Evolutionary conservation across 2,329 filamentous ascomycete species (phyloP).

Genomic region (Penicillium olsonii): DNA sequence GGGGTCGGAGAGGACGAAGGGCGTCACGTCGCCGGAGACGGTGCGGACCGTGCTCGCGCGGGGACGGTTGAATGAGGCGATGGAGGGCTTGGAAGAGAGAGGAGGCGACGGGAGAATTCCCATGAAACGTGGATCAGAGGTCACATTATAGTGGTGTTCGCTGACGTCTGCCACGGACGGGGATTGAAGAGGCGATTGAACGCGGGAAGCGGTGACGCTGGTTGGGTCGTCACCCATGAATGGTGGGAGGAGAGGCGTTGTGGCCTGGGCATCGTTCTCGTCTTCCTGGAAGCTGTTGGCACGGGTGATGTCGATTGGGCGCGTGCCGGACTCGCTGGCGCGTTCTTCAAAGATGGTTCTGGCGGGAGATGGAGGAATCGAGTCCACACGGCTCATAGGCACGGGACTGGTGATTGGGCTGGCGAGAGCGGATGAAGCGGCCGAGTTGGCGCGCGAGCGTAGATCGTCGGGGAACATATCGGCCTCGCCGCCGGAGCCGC

Average conservation of each 20-base stretch:
- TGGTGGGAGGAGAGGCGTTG: slow-evolving; percentile 83
- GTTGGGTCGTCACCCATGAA: slow-evolving; percentile 64
- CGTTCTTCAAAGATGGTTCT: slow-evolving; percentile 63
- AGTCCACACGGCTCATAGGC: slow-evolving; percentile 48
- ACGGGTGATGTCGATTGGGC: slow-evolving; percentile 55
- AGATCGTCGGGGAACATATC: slow-evolving; percentile 34
- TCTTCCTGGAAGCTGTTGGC: slow-evolving; percentile 53
- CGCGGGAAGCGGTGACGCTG: slow-evolving; percentile 53
- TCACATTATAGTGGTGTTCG: slow-evolving; percentile 44
- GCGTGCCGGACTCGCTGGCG: slow-evolving; percentile 50
- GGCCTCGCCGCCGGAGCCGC: slow-evolving; percentile 36
- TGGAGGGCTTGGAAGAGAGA: slow-evolving; percentile 74
- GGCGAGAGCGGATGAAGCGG: slow-evolving; percentile 39
- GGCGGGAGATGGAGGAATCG: slow-evolving; percentile 62
- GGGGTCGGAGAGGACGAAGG: slow-evolving; percentile 64
- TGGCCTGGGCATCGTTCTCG: slow-evolving; percentile 65
- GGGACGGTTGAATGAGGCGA: slow-evolving; percentile 68
- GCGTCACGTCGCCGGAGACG: slow-evolving; percentile 51
- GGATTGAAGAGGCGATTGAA: slow-evolving; percentile 82
- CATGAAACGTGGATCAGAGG: slow-evolving; percentile 51
- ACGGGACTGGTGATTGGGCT: slow-evolving; percentile 38
- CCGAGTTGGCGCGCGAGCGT: slow-evolving; percentile 45
- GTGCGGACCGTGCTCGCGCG: slow-evolving; percentile 47
- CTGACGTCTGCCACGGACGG: slow-evolving; percentile 70
- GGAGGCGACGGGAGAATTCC: slow-evolving; percentile 65